phyloP scores from a whole-genome alignment of 345 rosid genomes.

The Orychophragmus violaceus region DNA sequence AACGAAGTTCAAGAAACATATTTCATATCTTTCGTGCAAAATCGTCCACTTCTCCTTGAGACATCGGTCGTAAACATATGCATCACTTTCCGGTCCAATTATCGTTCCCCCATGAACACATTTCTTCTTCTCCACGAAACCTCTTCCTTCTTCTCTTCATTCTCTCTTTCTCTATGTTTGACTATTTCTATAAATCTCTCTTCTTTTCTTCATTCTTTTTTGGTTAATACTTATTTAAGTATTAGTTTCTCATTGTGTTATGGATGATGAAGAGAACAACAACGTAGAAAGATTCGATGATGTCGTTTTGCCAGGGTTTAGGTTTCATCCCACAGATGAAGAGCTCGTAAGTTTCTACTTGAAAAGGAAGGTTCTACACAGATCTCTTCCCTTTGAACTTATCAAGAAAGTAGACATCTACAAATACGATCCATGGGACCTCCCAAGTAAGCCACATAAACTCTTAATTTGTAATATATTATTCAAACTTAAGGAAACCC shows the following conservation, averaged over 20 bases:
- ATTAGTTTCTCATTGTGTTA: too few relatives aligned
- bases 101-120: conserved; percentile 24
- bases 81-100: conserved; percentile 35
- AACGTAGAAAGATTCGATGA: conserved; percentile 57
- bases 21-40: conserved; percentile 22
- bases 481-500: not conserved
- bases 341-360: conserved; percentile 91
- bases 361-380: conserved; percentile 56
- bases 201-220: conserved; percentile 7
- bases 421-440: conserved; percentile 96
- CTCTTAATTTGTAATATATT: not conserved
- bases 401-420: conserved; percentile 93
- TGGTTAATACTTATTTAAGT: not conserved
- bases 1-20: conserved; percentile 13
- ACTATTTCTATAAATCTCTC: conserved; percentile 13
- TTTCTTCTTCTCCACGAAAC: conserved; percentile 28
- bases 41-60: conserved; percentile 4
- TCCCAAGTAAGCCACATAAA: conserved; percentile 64
- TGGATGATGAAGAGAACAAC: conserved; percentile 39
- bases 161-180: not conserved
- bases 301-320: conserved; percentile 78
- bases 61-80: conserved; percentile 27
- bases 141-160: not conserved
- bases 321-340: conserved; percentile 95
- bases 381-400: conserved; percentile 61